Base-by-base conservation (phyloP, 2,329 filamentous ascomycete genomes). In the Penicillium sp. region DNA sequence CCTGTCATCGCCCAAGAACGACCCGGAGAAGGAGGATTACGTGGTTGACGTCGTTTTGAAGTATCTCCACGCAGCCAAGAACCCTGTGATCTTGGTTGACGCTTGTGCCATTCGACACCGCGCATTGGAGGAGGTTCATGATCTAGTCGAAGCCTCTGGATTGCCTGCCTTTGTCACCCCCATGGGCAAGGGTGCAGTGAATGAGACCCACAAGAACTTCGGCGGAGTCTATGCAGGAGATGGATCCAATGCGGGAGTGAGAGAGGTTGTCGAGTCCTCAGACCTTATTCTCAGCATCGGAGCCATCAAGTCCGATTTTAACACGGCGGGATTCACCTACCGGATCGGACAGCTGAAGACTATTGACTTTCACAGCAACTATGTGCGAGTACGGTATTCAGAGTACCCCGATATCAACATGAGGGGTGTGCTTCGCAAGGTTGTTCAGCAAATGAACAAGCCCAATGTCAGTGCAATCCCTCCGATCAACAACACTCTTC, bases 91-190 rank as follows among this genome's bases (percentile, higher is more conserved):
- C 37, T 80, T 96, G 7, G 87, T 96, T 6, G 92, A 96, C 72
- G 90, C 90, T 33, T 95, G 91, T 67, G 89, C 91, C 11, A 87
- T 92, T 62, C 86, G 91, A 33, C 90, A 95, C 69, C 82, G 88
- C 43, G 88, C 89, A 16, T 74, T 93, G 1, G 74, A 85, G 1
- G 91, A 95, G 73, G 86, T 92, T 19, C 86, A 90, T 64, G 83
- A 85, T 8, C 79, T 96, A 16, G 79, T 96, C 51, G 80, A 88
- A 59, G 90, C 88, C 73, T 90, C 90, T 1, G 81, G 85, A 4
- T 79, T 96, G 8, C 92, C 92, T 4, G 88, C 90, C 0, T 96
- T 95, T 66, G 90, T 93, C n/a, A 89, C 91, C 0, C 91, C 92
- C 2, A 96, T 96, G 89, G 92, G 92, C 47, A 96, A 96, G 77